These are phyloP conservation scores for Metarhizium anisopliae DNA, from an alignment of 2,329 filamentous ascomycete species.

Conservation along the genomic window DNA sequence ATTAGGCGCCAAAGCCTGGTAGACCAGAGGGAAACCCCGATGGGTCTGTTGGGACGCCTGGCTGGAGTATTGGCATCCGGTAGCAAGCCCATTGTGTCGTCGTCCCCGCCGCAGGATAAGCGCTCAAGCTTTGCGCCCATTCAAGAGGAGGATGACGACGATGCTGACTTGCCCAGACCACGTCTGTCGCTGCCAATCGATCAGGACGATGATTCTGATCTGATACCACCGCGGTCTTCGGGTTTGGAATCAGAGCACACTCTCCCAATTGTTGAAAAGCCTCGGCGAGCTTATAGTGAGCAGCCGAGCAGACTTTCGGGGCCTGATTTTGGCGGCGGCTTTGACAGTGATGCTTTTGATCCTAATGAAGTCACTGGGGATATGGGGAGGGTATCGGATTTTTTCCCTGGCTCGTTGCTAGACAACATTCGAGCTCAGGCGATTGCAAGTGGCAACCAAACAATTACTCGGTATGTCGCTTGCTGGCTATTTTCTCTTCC, in stretches of 20 bases:
- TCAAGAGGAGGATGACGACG: conserved; percentile 31
- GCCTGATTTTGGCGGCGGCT: conserved; percentile 43
- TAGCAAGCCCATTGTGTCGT: conserved; percentile 34
- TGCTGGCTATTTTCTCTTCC: conserved; percentile 2
- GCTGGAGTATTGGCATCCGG: conserved; percentile 43
- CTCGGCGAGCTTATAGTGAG: conserved; percentile 42
- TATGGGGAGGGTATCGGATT: conserved; percentile 37
- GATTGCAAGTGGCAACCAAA: conserved; percentile 27
- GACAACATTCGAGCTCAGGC: conserved; percentile 32
- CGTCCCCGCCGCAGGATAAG: conserved; percentile 28
- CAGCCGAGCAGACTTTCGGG: conserved; percentile 37
- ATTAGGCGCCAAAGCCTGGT: conserved; percentile 48
- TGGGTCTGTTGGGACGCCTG: conserved; percentile 44
- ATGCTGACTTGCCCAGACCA: conserved; percentile 36
- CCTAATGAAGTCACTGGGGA: conserved; percentile 29
- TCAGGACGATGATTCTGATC: conserved; percentile 39
- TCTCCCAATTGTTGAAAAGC: conserved; percentile 49
- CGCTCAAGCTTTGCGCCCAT: conserved; percentile 19
- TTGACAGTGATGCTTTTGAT: conserved; percentile 44
- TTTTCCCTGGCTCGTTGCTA: conserved; percentile 37
- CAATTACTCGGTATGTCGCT: conserved; percentile 31
- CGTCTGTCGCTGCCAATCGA: conserved; percentile 48
- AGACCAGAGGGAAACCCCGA: conserved; percentile 46
- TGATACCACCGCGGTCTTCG: conserved; percentile 44
- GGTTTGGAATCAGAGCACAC: conserved; percentile 51